A percentile compares a stretch with the other conserved stretches of the same genome.
phyloP scores from a whole-genome alignment of 345 rosid species.

The Lepidium sativum region DNA sequence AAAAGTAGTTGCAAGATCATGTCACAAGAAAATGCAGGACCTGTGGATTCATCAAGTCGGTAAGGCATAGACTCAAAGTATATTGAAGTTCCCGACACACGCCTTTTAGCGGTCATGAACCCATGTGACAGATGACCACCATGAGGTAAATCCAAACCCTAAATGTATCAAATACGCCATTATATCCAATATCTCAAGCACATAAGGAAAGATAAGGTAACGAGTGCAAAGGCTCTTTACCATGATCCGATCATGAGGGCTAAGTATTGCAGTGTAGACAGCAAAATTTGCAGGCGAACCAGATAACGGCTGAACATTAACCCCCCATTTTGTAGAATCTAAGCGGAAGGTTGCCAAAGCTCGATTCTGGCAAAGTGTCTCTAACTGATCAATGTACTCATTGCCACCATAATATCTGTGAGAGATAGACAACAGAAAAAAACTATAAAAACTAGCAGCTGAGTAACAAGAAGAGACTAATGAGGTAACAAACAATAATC shows the following conservation, averaged over 20 bases:
- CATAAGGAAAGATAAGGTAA: not conserved
- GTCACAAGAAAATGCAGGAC: slow-evolving; percentile 25
- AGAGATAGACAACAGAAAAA: not conserved
- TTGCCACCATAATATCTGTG: slow-evolving; percentile 92
- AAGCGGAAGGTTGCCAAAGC: slow-evolving; percentile 76
- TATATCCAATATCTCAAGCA: slow-evolving; percentile 2
- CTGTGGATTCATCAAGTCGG: slow-evolving; percentile 85
- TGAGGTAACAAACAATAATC: not conserved
- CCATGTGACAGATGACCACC: slow-evolving; percentile 97
- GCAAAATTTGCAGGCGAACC: slow-evolving; percentile 98
- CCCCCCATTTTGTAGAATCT: slow-evolving; percentile 77
- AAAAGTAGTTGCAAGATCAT: not conserved
- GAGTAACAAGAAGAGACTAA: not conserved
- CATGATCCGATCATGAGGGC: slow-evolving; percentile 90
- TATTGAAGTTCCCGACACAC: slow-evolving; percentile 90
- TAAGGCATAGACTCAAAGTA: slow-evolving; percentile 97
- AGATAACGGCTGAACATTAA: slow-evolving; percentile 91
- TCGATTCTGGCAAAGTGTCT: slow-evolving; percentile 76
- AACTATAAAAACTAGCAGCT: not conserved
- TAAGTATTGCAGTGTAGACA: slow-evolving; percentile 85
- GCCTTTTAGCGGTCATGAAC: slow-evolving; percentile 87
- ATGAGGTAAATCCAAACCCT: slow-evolving; percentile 93
- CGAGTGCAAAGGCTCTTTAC: slow-evolving; percentile 22
- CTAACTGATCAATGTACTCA: slow-evolving; percentile 80
- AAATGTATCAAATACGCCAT: slow-evolving; percentile 1